Evolutionary conservation across 148 eudicot species (phyloP).

Genomic region (Chenopodium album): DNA sequence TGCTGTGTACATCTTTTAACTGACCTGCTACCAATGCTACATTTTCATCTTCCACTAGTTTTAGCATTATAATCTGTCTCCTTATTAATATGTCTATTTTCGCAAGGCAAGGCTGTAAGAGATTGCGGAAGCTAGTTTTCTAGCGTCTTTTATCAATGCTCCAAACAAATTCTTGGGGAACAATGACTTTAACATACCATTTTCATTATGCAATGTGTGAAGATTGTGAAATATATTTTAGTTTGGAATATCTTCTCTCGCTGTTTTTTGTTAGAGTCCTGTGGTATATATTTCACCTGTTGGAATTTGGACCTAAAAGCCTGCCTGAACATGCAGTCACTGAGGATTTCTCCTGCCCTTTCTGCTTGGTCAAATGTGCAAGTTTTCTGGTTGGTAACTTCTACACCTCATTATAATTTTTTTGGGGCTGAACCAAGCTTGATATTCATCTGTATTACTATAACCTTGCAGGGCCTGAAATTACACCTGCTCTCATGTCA

Average conservation of each 20-base stretch:
- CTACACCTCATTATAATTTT: not conserved
- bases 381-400: constrained; percentile 66
- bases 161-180: not conserved
- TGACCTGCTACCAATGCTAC: not conserved
- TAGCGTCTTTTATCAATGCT: not conserved
- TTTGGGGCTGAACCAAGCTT: not conserved
- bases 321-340: constrained; percentile 55
- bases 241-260: not conserved
- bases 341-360: constrained; percentile 88
- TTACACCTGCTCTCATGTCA: constrained; percentile 71
- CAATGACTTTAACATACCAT: not conserved
- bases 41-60: not conserved
- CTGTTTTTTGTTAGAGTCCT: not conserved
- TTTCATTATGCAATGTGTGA: not conserved
- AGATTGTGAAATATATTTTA: not conserved
- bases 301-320: not conserved
- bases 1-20: not conserved
- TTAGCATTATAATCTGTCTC: not conserved
- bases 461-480: constrained; percentile 61
- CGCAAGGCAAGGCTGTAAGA: not conserved
- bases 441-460: not conserved
- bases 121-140: not conserved
- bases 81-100: not conserved
- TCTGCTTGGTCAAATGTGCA: constrained; percentile 88
- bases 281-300: not conserved